A percentile compares a stretch with the other conserved stretches of the same genome.
Evolutionary conservation across 192 early-diverging fungal species (phyloP).

Genomic region (Coemansia umbellata): DNA sequence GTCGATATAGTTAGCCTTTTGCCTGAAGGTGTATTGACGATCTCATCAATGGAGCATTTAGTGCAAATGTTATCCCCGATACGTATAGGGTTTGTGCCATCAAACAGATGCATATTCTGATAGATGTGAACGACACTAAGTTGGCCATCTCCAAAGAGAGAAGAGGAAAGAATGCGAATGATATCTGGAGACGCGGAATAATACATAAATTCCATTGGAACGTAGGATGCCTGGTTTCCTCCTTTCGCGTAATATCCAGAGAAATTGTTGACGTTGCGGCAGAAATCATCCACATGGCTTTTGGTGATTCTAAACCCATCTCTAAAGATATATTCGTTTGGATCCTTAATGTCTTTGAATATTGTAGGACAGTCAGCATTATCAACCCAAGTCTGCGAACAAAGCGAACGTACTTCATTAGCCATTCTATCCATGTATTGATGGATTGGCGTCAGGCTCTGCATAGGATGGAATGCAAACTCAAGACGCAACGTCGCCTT

Average conservation of each 20-base stretch:
- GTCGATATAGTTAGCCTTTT: constrained; percentile 59
- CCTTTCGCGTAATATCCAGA: constrained; percentile 52
- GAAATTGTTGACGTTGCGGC: constrained; percentile 67
- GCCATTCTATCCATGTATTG: not conserved
- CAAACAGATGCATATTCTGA: constrained; percentile 73
- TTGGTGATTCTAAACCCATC: constrained; percentile 44
- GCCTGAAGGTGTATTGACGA: constrained; percentile 76
- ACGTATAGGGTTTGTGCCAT: constrained; percentile 56
- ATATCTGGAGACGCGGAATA: constrained; percentile 73
- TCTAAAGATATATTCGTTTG: not conserved
- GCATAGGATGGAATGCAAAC: constrained; percentile 9
- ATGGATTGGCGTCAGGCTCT: constrained; percentile 7
- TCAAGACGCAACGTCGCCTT: not conserved
- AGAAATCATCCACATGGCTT: constrained; percentile 79
- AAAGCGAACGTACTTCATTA: not conserved
- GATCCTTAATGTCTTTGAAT: not conserved
- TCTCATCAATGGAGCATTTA: constrained; percentile 63
- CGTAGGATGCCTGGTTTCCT: constrained; percentile 50
- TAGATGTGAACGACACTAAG: constrained; percentile 81
- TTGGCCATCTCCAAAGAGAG: constrained; percentile 82
- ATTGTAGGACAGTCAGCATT: not conserved
- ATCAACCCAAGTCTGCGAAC: not conserved
- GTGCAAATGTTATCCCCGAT: constrained; percentile 73
- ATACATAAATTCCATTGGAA: constrained; percentile 90
- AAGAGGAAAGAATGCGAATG: constrained; percentile 74